Percentiles rank a stretch among this genome's conserved stretches.
Evolutionary conservation across 306 rosid genomes (phyloP).

Genomic region (Argentina anserina): DNA sequence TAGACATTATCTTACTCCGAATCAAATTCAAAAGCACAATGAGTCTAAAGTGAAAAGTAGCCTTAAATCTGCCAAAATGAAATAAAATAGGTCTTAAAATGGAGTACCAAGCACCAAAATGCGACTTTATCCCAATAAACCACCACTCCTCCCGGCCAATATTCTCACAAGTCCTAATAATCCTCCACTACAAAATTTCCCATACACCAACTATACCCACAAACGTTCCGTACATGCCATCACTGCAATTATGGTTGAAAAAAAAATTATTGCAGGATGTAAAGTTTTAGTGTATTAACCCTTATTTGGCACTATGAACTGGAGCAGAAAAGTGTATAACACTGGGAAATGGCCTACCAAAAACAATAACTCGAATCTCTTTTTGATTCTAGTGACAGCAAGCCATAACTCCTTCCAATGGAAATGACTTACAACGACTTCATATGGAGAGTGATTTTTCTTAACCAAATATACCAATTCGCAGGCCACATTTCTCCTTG

Average conservation of each 20-base stretch:
- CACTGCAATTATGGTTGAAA: too few species aligned
- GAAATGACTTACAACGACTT: too few species aligned
- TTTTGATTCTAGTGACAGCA: too few species aligned
- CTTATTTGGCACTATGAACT: not conserved
- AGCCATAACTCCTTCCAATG: too few species aligned
- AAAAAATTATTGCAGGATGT: not conserved
- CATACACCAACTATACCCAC: too few species aligned
- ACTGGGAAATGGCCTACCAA: too few species aligned
- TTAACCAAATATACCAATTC: too few species aligned
- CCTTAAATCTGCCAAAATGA: not conserved
- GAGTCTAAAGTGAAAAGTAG: not conserved
- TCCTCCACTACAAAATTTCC: not conserved
- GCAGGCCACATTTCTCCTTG: too few species aligned
- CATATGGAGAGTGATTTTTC: too few species aligned
- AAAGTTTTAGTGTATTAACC: not conserved
- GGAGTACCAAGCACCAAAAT: not conserved
- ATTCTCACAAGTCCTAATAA: not conserved
- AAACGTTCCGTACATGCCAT: too few species aligned
- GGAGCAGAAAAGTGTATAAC: too few species aligned
- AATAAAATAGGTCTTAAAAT: not conserved
- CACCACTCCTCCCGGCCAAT: not conserved
- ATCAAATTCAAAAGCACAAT: not conserved
- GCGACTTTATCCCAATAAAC: not conserved
- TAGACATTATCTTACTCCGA: not conserved
- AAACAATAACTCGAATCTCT: too few species aligned